A percentile compares a stretch with the other conserved stretches of the same genome.
Conservation (phyloP, 345 rosid genomes). For the Citrus medica region DNA sequence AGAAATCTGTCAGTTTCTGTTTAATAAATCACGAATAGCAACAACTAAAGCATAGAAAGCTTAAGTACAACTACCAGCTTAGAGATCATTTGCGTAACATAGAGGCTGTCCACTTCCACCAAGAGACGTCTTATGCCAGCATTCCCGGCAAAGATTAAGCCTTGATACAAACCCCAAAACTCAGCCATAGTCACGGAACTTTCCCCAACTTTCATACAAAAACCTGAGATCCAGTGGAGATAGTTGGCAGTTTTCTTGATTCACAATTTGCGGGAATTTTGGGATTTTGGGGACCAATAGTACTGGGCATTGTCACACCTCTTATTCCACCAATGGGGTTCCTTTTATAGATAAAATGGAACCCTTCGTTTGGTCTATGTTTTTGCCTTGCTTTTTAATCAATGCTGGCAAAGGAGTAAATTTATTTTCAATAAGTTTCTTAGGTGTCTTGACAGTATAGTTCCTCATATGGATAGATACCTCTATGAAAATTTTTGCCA, state of each 20-base stretch:
- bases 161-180: no score
- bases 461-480: constrained; percentile 4
- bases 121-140: no score
- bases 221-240: no score
- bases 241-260: constrained; percentile 8
- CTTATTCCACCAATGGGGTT: constrained; percentile 29
- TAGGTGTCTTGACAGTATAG: constrained; percentile 8
- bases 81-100: no score
- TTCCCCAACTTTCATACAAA: no score
- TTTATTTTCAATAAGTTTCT: background rate
- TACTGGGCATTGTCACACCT: constrained; percentile 33
- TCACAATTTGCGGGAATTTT: constrained; percentile 20
- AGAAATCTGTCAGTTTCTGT: no score
- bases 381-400: constrained; percentile 34
- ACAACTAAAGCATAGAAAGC: no score
- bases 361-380: constrained; percentile 22
- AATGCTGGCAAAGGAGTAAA: constrained; percentile 24
- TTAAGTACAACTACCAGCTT: no score
- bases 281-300: constrained; percentile 27
- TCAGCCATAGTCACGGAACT: no score
- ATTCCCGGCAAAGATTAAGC: no score
- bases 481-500: constrained; percentile 12
- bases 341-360: constrained; percentile 33
- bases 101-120: no score
- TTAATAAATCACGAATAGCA: no score